Conservation (phyloP, 495 filamentous ascomycete genomes). For the Pyrenula aspistea region DNA sequence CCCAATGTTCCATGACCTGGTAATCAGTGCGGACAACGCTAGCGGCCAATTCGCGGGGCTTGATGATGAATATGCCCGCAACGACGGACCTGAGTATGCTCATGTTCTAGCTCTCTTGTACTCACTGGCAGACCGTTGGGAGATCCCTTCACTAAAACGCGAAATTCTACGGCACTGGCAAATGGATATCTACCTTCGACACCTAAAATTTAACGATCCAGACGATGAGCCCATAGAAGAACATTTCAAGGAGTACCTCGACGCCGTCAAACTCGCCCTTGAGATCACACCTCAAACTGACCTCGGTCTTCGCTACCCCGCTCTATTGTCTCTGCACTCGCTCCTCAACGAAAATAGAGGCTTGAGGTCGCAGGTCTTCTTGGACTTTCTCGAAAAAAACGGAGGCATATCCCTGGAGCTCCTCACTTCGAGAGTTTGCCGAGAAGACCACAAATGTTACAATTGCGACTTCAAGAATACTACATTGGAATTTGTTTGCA, state of each 20-base stretch:
- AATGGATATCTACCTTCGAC: neutral
- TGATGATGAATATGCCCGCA: neutral
- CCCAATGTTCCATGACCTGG: neutral
- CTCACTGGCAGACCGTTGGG: neutral
- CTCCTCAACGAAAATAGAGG: neutral
- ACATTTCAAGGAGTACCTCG: too few species aligned
- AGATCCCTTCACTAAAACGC: neutral
- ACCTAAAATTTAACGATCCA: neutral
- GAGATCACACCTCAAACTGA: neutral
- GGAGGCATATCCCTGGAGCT: neutral
- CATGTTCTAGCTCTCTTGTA: neutral
- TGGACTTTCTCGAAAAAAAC: neutral
- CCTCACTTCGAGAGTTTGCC: neutral
- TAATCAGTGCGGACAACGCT: neutral
- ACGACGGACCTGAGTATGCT: neutral
- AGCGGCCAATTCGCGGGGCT: neutral
- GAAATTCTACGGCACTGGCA: too few species aligned
- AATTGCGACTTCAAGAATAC: neutral
- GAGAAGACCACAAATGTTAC: neutral
- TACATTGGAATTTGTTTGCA: neutral
- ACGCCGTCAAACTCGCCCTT: neutral
- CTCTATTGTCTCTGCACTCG: neutral
- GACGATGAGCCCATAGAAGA: too few species aligned
- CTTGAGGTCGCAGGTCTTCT: neutral
- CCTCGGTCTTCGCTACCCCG: neutral